These are phyloP conservation scores for Ilyonectria sp. DNA, from an alignment of 2,329 filamentous ascomycete species.

Conservation along the genomic window DNA sequence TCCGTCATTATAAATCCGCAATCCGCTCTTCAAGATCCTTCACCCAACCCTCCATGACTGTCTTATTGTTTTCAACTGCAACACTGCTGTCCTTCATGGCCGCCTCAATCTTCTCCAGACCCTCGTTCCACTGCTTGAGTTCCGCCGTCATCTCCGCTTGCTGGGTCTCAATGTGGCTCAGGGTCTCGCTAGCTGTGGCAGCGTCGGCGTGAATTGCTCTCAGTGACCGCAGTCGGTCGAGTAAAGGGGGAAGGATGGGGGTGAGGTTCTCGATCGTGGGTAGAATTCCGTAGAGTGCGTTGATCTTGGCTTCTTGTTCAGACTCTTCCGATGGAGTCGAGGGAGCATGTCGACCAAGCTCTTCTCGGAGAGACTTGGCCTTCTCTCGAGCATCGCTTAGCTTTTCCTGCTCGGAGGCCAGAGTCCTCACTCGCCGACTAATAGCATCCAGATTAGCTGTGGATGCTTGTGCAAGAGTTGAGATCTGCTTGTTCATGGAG, in stretches of 20 bases:
- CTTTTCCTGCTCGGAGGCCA: constrained; percentile 81
- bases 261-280: constrained; percentile 90
- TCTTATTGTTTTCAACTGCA: constrained; percentile 83
- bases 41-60: constrained; percentile 90
- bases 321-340: constrained; percentile 64
- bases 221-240: constrained; percentile 89
- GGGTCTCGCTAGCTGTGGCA: constrained; percentile 82
- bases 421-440: constrained; percentile 77
- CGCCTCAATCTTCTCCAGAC: constrained; percentile 83
- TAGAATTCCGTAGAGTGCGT: constrained; percentile 89
- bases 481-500: constrained; percentile 84
- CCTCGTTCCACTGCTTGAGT: constrained; percentile 88
- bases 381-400: constrained; percentile 76
- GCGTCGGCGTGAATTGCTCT: constrained; percentile 90
- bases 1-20: constrained; percentile 65
- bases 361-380: constrained; percentile 74
- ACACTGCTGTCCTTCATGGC: constrained; percentile 79
- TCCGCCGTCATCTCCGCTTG: constrained; percentile 89
- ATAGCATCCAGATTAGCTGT: constrained; percentile 82
- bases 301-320: constrained; percentile 89
- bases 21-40: constrained; percentile 87
- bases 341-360: constrained; percentile 64
- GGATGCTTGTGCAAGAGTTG: constrained; percentile 80
- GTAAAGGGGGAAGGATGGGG: constrained; percentile 85
- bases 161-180: constrained; percentile 83